Evolutionary conservation across 257 asterid species (phyloP).

Genomic region (Solanum infundibuliforme): DNA sequence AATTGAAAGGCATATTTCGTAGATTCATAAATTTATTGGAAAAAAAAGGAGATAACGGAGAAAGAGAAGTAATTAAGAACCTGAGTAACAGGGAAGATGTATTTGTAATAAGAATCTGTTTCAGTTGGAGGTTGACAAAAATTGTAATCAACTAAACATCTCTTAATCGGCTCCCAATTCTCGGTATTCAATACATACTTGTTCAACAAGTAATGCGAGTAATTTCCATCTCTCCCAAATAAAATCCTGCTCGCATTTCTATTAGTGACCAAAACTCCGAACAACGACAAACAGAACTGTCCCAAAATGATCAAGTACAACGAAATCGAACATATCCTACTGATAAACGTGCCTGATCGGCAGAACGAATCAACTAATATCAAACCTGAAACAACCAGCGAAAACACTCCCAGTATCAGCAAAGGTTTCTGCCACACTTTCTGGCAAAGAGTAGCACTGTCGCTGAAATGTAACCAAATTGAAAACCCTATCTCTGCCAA

Average conservation of each 20-base stretch:
- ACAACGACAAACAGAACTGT: conserved; percentile 24
- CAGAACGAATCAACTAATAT: conserved; percentile 40
- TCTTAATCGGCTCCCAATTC: conserved; percentile 53
- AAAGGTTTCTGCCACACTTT: conserved; percentile 36
- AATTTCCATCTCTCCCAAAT: conserved; percentile 51
- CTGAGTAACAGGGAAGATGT: too few species aligned
- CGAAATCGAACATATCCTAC: neutral
- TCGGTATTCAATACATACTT: conserved; percentile 31
- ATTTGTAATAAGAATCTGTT: too few species aligned
- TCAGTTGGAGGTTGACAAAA: conserved; percentile 10
- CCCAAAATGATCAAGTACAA: conserved; percentile 21
- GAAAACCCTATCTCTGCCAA: conserved; percentile 31
- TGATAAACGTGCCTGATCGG: neutral
- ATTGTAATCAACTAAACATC: conserved; percentile 34
- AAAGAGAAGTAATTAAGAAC: too few species aligned
- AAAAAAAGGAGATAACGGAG: too few species aligned
- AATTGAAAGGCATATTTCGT: too few species aligned
- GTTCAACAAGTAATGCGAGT: conserved; percentile 44
- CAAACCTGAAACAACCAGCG: conserved; percentile 23
- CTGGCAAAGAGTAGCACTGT: conserved; percentile 31
- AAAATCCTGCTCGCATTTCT: conserved; percentile 28
- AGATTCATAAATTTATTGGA: too few species aligned
- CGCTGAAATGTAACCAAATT: conserved; percentile 18
- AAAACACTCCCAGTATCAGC: conserved; percentile 26
- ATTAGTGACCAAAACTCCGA: conserved; percentile 47